These are phyloP conservation scores for Kurtzmaniella natalensis DNA, from an alignment of 1,139 yeast genomes.

Conservation along the genomic window DNA sequence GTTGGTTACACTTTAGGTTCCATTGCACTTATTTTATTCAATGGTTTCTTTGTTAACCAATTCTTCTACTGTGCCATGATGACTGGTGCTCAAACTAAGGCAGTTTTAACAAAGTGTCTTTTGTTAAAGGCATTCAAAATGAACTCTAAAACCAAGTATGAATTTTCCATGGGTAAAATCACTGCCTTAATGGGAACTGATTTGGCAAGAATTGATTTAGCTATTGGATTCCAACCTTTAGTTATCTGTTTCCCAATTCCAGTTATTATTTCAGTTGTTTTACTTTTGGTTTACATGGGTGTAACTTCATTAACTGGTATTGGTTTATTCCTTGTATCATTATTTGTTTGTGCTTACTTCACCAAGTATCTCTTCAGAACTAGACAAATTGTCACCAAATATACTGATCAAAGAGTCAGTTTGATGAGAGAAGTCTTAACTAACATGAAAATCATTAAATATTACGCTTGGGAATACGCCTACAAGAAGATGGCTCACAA, in stretches of 20 bases:
- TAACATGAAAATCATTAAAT: constrained; percentile 41
- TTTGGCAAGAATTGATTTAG: constrained; percentile 43
- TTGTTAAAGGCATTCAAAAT: constrained; percentile 37
- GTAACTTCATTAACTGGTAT: constrained; percentile 41
- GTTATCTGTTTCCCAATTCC: constrained; percentile 44
- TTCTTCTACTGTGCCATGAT: constrained; percentile 43
- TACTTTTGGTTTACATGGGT: constrained; percentile 35
- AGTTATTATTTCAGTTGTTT: constrained; percentile 34
- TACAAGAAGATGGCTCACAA: constrained; percentile 33
- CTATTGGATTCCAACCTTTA: constrained; percentile 44
- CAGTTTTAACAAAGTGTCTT: constrained; percentile 37
- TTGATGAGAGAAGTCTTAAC: constrained; percentile 42
- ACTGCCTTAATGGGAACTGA: constrained; percentile 45
- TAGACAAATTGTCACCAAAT: constrained; percentile 37
- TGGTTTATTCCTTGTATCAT: constrained; percentile 38
- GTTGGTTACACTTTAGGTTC: constrained; percentile 41
- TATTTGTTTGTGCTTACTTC: constrained; percentile 33
- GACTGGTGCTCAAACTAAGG: constrained; percentile 44
- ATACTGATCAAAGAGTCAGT: constrained; percentile 39
- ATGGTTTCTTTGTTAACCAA: constrained; percentile 41
- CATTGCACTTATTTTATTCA: constrained; percentile 33
- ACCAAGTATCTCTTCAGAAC: constrained; percentile 33
- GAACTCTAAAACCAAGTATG: constrained; percentile 29
- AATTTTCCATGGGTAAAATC: constrained; percentile 37
- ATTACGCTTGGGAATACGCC: constrained; percentile 47